Evolutionary conservation across 1,139 yeast species (phyloP), one percentile per base, ranked within the genome.

Genomic region (Yamadazyma songkhlaensis): DNA sequence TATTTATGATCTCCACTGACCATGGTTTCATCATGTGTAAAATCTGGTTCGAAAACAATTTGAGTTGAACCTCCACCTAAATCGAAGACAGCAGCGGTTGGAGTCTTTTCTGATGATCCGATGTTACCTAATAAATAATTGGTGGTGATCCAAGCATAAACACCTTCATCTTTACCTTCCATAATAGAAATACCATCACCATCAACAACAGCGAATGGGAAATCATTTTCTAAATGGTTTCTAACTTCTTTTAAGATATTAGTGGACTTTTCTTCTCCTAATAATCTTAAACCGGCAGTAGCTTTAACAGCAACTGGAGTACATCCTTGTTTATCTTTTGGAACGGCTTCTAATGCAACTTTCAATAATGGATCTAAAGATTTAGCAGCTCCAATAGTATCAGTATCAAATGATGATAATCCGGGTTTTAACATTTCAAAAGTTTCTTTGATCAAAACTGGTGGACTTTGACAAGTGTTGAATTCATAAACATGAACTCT

Each of bases 21-120:
- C 84, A 89, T 77, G 8, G 35, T 32, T 47, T 67, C 59, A 44
- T 79, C 75, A 35, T 68, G 62, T 17, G 64, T 60, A 55, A 81
- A 81, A 10, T 76, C 74, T 9, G 99, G 99, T 68, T 92, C 97
- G 61, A 92, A 92, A 5, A 92, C 98, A 64, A 92, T 89, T 65
- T 92, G 99, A 9, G 98, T 92, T 4, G 97, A 89, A 6, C 97
- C 98, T 50, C 99, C 99, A 50, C 99, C 99, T 46, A 92, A 78
- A 59, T 92, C 99, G 57, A 92, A 92, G 10, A 92, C 95, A 7
- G 97, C 98, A 36, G 96, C 96, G 9, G 98, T 92, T 24, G 92
- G 86, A 23, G 65, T 60, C 61, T 80, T 79, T 34, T 78, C 83
- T 14, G 77, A 62, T 21, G 81, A 67, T 21, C 97, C 97, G 57